These are phyloP conservation scores for Backusella liffmaniae DNA, from an alignment of 192 early-diverging fungal species.

Conservation along the genomic window DNA sequence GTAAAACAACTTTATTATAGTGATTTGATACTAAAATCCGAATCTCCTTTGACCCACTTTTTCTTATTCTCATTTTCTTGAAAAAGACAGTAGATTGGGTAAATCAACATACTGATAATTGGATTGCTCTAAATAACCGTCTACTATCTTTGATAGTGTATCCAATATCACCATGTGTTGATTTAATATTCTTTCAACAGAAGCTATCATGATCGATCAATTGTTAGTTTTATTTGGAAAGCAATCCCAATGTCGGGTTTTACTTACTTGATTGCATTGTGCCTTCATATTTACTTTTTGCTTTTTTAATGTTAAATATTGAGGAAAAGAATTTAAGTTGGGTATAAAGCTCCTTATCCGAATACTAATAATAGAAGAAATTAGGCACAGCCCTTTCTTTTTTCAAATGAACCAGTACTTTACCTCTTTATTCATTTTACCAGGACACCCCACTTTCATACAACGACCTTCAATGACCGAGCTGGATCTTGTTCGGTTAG, in stretches of 20 bases:
- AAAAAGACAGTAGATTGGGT: slow-evolving; percentile 62
- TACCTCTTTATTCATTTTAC: slow-evolving; percentile 66
- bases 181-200: slow-evolving; percentile 2
- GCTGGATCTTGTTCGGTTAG: slow-evolving; percentile 60
- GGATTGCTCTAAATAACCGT: slow-evolving; percentile 70
- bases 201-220: neutral
- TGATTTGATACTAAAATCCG: too few relatives aligned
- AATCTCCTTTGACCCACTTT: too few relatives aligned
- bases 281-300: slow-evolving; percentile 9
- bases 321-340: slow-evolving; percentile 79
- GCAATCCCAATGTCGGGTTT: too few relatives aligned
- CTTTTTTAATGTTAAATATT: slow-evolving; percentile 63
- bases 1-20: too few relatives aligned
- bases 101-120: slow-evolving; percentile 77
- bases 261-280: neutral
- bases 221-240: neutral
- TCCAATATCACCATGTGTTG: neutral
- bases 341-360: slow-evolving; percentile 73
- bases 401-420: too few relatives aligned
- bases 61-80: too few relatives aligned
- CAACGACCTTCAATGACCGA: slow-evolving; percentile 73
- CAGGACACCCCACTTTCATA: slow-evolving; percentile 62
- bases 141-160: slow-evolving; percentile 38
- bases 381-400: too few relatives aligned
- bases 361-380: slow-evolving; percentile 49